Evolutionary conservation across 495 filamentous ascomycete genomes (phyloP), one percentile per base, ranked within the genome.

Genomic region (Penicillium crystallinum): DNA sequence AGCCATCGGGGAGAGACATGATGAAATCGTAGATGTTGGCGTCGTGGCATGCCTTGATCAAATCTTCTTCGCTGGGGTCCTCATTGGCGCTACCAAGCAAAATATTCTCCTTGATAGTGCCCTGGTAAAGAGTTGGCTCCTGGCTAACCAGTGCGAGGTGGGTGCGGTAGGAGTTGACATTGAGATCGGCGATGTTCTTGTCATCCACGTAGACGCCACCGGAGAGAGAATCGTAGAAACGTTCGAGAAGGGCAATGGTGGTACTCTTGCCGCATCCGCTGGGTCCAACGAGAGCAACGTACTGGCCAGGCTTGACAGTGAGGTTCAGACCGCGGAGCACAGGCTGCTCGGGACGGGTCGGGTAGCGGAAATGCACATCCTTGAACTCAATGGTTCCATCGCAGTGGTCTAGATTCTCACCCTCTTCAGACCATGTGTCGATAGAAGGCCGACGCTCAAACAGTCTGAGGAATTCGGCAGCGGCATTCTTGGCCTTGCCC

Each of bases 11-110:
- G 12, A 85, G 70, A 38, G 84, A 86, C 64, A 84, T 78, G 66
- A 96, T 91, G 68, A 95, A 95, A 58, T 93, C 89, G 65, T 91
- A 90, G 58, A 96, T 96, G 59, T 95, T 96, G 36, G 90, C 90
- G 62, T 91, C 86, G 52, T 83, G 85, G 75, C 89, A 93, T 12
- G 87, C 89, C 56, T 85, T 78, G 43, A 85, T 75, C 29, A 96
- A 77, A 5, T 77, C 76, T 33, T 83, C 85, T 36, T 95, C 89
- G 0, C 80, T 65, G 15, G 88, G 78, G 40, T 86, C 77, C 8
- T 84, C 79, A 4, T 71, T 68, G 45, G 81, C 79, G 10, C 77
- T 76, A 18, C 88, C 88, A 5, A 95, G 74, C 6, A 93, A 64
- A 50, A 95, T 82, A 59, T 95, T 95, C 39, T 96, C 90, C 41